Base-by-base conservation (phyloP, 768 basidiomycete species). In the Sporobolomyces pararoseus region DNA sequence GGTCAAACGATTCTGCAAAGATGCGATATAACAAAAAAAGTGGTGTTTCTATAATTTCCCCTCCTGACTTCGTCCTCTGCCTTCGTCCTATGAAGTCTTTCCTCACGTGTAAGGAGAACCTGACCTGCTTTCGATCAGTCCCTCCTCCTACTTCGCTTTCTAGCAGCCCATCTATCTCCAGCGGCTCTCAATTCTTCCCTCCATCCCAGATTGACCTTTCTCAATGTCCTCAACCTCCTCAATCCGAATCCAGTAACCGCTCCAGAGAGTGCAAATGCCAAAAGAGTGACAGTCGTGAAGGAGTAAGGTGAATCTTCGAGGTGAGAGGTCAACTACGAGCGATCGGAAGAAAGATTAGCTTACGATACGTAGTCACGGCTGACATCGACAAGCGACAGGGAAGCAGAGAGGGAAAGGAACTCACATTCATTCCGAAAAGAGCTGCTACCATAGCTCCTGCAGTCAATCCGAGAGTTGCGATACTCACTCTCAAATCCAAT, bases 401-500 rank as follows among this genome's bases (percentile, higher is more conserved):
- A n/a, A 7, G n/a, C 19, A 10, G 21, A 17, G 54, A 63, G 23
- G 44, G 25, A 57, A 49, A 62, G 46, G 53, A 42, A 32, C 47
- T 35, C 21, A 47, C 53, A 23, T 29, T 14, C 94, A 97, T 97
- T 21, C 94, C 94, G 75, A 97, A 95, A 5, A 96, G 77, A 7
- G 94, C 93, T 54, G 92, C 92, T 10, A 95, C 81, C 42, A 97
- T 82, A 21, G 94, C 91, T 4, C 94, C 93, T 34, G 87, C 84
- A 16, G 94, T 94, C 66, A 98, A 84, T 0, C 95, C 95, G 81
- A 97, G 86, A 0, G 95, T 98, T 42, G 86, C 85, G 67, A 98
- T 97, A n/a, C 92, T 94, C 17, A 88, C 90, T 83, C 93, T 88
- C 49, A 98, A 83, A 80, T 97, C 94, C 39, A 98, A 84, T 53